A percentile compares a stretch with the other conserved stretches of the same genome.
Conservation (phyloP, 83 land plant genomes). For the Thuja plicata region DNA sequence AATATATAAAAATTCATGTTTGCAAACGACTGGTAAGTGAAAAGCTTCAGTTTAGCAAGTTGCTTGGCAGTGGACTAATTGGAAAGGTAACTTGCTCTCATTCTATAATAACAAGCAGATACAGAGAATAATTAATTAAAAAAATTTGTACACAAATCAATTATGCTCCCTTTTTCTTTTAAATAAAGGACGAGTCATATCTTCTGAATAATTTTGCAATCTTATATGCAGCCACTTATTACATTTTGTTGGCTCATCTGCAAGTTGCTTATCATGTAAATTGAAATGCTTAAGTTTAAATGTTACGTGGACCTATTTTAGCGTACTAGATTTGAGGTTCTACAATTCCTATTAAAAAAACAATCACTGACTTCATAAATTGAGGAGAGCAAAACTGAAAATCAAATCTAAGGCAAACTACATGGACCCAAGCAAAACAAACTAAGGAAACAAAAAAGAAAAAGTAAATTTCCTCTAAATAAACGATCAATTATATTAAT, state of each 20-base stretch:
- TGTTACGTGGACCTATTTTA: neutral
- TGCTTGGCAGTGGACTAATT: neutral
- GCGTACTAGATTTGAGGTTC: neutral
- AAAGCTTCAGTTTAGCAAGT: neutral
- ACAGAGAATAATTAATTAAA: neutral
- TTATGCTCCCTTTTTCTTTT: neutral
- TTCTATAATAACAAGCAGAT: neutral
- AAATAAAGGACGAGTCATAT: neutral
- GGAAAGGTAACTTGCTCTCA: neutral
- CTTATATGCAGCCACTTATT: neutral
- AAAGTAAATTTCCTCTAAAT: no score
- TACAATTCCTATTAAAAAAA: neutral
- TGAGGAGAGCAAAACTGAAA: neutral
- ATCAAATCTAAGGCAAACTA: neutral
- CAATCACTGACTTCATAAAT: neutral
- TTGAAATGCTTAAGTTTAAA: neutral
- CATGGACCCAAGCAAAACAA: no score
- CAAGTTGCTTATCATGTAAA: neutral
- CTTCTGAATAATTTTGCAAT: neutral
- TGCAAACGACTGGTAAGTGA: neutral
- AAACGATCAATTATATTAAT: no score
- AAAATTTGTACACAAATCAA: neutral
- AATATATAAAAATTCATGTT: neutral
- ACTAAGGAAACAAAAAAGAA: no score
- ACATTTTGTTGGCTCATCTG: neutral